Evolutionary conservation across 2,329 filamentous ascomycete species (phyloP).

Genomic region (Cladophialophora chaetospira): DNA sequence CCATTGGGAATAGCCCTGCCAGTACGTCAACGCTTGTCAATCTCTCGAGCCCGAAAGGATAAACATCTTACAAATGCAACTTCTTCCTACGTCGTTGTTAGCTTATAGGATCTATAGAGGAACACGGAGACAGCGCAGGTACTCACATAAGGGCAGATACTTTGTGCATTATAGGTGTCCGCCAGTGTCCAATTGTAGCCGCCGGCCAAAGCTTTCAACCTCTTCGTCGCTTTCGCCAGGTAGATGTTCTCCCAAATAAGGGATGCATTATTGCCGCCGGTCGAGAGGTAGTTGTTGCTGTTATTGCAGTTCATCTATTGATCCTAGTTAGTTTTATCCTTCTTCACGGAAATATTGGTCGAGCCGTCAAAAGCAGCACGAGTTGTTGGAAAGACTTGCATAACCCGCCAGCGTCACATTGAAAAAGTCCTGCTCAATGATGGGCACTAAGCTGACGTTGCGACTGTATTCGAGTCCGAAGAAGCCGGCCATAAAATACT

Average conservation of each 20-base stretch:
- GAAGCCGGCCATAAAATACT: conserved; percentile 78
- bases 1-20: conserved; percentile 67
- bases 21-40: too few species aligned
- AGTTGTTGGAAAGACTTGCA: too few species aligned
- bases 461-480: conserved; percentile 74
- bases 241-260: conserved; percentile 65
- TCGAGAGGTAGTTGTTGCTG: conserved; percentile 49
- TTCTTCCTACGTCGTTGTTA: conserved; percentile 77
- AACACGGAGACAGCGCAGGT: too few species aligned
- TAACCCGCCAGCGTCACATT: conserved; percentile 68
- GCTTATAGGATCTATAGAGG: too few species aligned
- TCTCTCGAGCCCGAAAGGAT: too few species aligned
- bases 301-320: conserved; percentile 68
- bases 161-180: conserved; percentile 69
- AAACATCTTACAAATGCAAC: conserved; percentile 56
- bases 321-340: too few species aligned
- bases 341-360: too few species aligned
- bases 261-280: conserved; percentile 56
- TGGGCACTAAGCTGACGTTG: conserved; percentile 71
- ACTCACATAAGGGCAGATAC: conserved; percentile 73
- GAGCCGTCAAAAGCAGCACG: too few species aligned
- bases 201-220: conserved; percentile 59
- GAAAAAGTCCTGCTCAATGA: conserved; percentile 64
- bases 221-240: conserved; percentile 63
- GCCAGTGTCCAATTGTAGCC: conserved; percentile 64